These are phyloP conservation scores for Benincasa hispida DNA, from an alignment of 306 rosid species.

Conservation along the genomic window DNA sequence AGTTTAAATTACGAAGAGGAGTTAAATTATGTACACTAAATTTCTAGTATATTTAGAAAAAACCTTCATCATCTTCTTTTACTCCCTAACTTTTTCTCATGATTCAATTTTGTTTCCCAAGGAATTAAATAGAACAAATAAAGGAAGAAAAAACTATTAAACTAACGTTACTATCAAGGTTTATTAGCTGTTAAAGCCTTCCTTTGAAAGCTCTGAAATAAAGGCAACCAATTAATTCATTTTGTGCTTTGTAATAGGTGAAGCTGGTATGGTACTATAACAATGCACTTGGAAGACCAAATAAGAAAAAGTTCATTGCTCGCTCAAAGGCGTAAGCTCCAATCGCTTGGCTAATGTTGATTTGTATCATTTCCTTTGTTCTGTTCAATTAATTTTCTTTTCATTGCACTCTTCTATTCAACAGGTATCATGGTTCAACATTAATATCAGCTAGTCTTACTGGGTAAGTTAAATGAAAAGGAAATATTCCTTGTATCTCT, in stretches of 20 bases:
- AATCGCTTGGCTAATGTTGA: conserved; percentile 12
- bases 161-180: background rate
- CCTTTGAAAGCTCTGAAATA: background rate
- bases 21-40: background rate
- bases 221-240: background rate
- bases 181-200: background rate
- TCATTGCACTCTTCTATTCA: conserved; percentile 12
- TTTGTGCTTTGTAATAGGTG: conserved; percentile 37
- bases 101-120: background rate
- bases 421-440: conserved; percentile 94
- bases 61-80: background rate
- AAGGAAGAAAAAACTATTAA: background rate
- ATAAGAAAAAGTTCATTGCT: conserved; percentile 90
- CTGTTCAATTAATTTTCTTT: conserved; percentile 11
- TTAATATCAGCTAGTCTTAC: conserved; percentile 88
- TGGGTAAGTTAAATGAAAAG: conserved; percentile 39
- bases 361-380: background rate
- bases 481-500: background rate
- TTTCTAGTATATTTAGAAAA: background rate
- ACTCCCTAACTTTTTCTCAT: background rate
- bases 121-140: background rate
- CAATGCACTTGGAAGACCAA: conserved; percentile 90
- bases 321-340: conserved; percentile 60
- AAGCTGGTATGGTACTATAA: conserved; percentile 95
- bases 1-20: background rate